Evolutionary conservation across 441 rosid genomes (phyloP).

Genomic region (Mallotus repandus): DNA sequence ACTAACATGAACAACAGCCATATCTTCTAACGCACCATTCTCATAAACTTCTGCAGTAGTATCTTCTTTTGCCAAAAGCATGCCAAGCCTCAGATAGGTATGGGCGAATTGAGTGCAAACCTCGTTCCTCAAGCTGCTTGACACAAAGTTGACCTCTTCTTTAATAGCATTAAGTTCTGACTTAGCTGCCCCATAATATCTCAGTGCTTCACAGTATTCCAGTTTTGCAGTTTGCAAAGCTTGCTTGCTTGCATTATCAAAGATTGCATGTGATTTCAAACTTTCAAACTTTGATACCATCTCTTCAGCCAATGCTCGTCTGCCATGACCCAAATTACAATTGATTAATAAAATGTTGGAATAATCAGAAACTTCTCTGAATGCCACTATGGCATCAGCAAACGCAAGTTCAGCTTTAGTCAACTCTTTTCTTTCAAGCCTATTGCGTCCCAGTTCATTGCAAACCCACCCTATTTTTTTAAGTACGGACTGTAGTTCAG

Average conservation of each 20-base stretch:
- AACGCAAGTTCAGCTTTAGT: slow-evolving; percentile 76
- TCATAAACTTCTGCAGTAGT: slow-evolving; percentile 55
- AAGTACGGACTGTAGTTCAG: slow-evolving; percentile 55
- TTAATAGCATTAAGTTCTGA: slow-evolving; percentile 48
- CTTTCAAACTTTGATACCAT: slow-evolving; percentile 64
- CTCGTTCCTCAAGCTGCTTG: slow-evolving; percentile 58
- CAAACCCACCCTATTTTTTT: slow-evolving; percentile 92
- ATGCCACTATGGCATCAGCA: slow-evolving; percentile 73
- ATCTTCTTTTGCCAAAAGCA: slow-evolving; percentile 82
- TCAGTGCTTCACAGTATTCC: slow-evolving; percentile 75
- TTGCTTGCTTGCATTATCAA: slow-evolving; percentile 50
- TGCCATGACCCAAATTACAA: slow-evolving; percentile 91
- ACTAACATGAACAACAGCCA: slow-evolving; percentile 17
- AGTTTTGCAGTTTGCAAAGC: slow-evolving; percentile 61
- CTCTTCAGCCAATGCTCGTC: slow-evolving; percentile 94
- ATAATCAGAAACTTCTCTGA: slow-evolving; percentile 74
- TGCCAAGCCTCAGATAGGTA: slow-evolving; percentile 85
- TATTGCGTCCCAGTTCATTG: slow-evolving; percentile 84
- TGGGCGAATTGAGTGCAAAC: slow-evolving; percentile 80
- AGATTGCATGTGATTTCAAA: slow-evolving; percentile 44
- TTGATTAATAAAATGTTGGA: slow-evolving; percentile 71
- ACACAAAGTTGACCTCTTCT: slow-evolving; percentile 36
- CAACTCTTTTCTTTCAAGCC: slow-evolving; percentile 68
- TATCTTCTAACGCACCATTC: slow-evolving; percentile 40
- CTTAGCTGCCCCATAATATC: slow-evolving; percentile 77